phyloP scores from a whole-genome alignment of 2,329 filamentous ascomycete genomes.

The Cytospora paraplurivora region DNA sequence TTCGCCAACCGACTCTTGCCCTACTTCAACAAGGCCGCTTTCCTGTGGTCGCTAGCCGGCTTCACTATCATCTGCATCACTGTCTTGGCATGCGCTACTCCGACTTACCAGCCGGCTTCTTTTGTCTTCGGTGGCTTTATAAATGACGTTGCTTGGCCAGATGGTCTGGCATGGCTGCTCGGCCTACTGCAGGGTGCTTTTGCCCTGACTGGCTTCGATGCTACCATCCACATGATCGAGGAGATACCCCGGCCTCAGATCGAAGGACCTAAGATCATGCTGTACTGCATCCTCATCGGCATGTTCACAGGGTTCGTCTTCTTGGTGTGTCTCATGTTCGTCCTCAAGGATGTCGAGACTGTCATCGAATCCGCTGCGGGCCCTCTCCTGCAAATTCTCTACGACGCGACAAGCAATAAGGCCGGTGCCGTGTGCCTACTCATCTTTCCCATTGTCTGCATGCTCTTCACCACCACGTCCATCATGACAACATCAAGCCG shows the following conservation, averaged over 20 bases:
- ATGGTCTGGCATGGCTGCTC: conserved; percentile 63
- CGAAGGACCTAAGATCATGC: conserved; percentile 67
- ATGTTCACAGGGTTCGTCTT: conserved; percentile 56
- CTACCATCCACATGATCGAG: conserved; percentile 57
- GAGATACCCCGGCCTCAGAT: conserved; percentile 58
- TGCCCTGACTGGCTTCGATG: conserved; percentile 54
- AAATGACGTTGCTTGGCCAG: conserved; percentile 70
- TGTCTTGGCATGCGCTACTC: conserved; percentile 65
- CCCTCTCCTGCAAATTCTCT: conserved; percentile 47
- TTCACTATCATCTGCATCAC: conserved; percentile 73
- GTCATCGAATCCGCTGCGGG: conserved; percentile 45
- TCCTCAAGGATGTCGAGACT: conserved; percentile 57
- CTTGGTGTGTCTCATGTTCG: conserved; percentile 63
- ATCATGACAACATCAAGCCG: conserved; percentile 68
- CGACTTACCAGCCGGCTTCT: conserved; percentile 62
- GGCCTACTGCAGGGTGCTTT: conserved; percentile 56
- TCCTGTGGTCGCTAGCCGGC: conserved; percentile 70
- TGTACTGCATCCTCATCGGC: conserved; percentile 65
- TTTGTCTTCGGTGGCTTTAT: conserved; percentile 71
- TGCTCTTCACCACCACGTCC: conserved; percentile 63
- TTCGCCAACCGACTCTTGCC: conserved; percentile 65
- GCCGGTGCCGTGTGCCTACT: conserved; percentile 65
- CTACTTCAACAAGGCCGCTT: conserved; percentile 67
- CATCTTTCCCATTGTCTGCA: conserved; percentile 67
- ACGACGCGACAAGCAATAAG: conserved; percentile 61